These are phyloP conservation scores for Plasmodium knowlesi DNA, from an alignment of 169 alveolate genomes.

Conservation along the genomic window DNA sequence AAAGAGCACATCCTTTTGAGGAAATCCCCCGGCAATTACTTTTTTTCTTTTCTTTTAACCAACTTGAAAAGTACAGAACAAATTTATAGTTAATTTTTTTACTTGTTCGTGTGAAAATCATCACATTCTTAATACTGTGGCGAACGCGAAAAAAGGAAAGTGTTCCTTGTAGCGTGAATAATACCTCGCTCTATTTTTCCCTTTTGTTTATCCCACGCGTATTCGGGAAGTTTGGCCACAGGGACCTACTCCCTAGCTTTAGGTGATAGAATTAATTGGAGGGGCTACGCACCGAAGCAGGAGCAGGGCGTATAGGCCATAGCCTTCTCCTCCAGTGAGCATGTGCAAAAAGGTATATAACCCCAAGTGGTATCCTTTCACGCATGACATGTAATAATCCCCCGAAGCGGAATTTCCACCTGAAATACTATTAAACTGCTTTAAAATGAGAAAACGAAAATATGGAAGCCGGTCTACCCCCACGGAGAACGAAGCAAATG, in stretches of 20 bases:
- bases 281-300: neutral
- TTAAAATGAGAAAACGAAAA: constrained; percentile 4
- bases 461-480: neutral
- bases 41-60: neutral
- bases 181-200: neutral
- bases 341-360: neutral
- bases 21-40: neutral
- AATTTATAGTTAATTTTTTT: neutral
- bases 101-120: neutral
- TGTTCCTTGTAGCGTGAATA: neutral
- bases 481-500: neutral
- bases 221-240: neutral
- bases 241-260: neutral
- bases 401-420: neutral
- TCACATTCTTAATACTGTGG: neutral
- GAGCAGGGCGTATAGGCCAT: neutral
- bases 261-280: neutral
- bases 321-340: neutral
- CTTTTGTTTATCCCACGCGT: neutral
- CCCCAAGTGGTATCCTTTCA: neutral
- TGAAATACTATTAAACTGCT: neutral
- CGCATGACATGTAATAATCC: neutral
- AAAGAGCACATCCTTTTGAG: neutral
- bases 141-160: neutral
- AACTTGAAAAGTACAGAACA: neutral